Conservation (phyloP, 1,284 basidiomycete species). For the Sutorius eximius region DNA sequence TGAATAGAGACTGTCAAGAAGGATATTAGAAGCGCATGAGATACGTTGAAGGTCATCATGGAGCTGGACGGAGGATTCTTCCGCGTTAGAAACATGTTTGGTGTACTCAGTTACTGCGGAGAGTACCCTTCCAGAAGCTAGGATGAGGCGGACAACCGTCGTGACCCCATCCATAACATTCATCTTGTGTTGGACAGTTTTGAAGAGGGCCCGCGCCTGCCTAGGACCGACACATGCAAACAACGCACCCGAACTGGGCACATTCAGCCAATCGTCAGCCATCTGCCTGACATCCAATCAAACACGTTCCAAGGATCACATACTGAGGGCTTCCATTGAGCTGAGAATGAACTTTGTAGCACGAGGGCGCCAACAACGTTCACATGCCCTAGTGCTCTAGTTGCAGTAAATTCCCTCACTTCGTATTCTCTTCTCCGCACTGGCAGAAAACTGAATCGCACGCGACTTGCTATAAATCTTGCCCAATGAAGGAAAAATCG, state of each 20-base stretch:
- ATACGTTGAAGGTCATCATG: not conserved
- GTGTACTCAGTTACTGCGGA: not conserved
- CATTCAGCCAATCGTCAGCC: not conserved
- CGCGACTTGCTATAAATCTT: not conserved
- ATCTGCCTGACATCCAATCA: not conserved
- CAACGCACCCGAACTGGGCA: not conserved
- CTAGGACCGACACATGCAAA: too few relatives aligned
- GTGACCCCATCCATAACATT: not conserved
- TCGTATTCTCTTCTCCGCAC: too few relatives aligned
- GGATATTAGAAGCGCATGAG: not conserved
- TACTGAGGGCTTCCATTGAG: not conserved
- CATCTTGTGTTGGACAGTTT: not conserved
- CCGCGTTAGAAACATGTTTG: not conserved
- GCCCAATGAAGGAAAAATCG: not conserved
- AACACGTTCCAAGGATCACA: not conserved
- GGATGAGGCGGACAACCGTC: not conserved
- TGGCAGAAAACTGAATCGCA: too few relatives aligned
- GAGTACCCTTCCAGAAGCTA: not conserved
- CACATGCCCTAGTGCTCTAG: too few relatives aligned
- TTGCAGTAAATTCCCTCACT: too few relatives aligned
- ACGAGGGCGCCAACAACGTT: too few relatives aligned
- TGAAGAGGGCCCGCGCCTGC: too few relatives aligned
- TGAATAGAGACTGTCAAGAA: not conserved
- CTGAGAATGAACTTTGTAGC: not conserved
- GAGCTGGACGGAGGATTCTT: not conserved